These are phyloP conservation scores for Penicillium sp. DNA, from an alignment of 2,329 filamentous ascomycete species.

Conservation along the genomic window DNA sequence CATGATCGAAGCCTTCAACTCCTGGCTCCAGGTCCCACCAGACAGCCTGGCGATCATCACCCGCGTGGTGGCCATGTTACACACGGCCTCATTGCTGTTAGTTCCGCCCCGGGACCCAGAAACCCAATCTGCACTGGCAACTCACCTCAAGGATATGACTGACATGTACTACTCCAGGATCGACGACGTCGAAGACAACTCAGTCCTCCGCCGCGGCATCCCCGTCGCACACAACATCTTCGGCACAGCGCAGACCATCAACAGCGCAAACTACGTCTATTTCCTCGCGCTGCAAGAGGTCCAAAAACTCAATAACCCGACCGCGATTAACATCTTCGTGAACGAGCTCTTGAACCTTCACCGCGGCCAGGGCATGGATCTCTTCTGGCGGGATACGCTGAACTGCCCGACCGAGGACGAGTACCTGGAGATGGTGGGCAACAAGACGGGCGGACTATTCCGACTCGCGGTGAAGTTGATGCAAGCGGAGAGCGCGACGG, in stretches of 20 bases:
- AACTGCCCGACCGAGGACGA: constrained; percentile 49
- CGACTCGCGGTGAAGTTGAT: constrained; percentile 47
- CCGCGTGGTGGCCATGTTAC: constrained; percentile 46
- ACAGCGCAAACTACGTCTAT: constrained; percentile 52
- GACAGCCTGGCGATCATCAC: constrained; percentile 44
- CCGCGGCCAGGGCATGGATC: constrained; percentile 50
- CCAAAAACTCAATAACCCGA: constrained; percentile 40
- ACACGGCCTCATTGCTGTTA: constrained; percentile 47
- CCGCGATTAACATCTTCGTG: constrained; percentile 45
- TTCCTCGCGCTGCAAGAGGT: constrained; percentile 47
- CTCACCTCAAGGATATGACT: neutral
- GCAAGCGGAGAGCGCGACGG: constrained; percentile 42
- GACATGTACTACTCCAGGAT: constrained; percentile 29
- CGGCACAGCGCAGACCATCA: constrained; percentile 53
- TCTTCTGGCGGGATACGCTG: constrained; percentile 50
- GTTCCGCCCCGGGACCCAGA: constrained; percentile 7
- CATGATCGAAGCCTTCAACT: constrained; percentile 47
- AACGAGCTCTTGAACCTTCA: constrained; percentile 49
- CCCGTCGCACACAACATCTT: constrained; percentile 53
- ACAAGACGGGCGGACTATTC: constrained; percentile 52
- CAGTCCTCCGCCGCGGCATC: constrained; percentile 48
- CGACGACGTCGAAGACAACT: constrained; percentile 53
- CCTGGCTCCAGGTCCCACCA: constrained; percentile 45
- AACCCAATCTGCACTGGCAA: neutral
- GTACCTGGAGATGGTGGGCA: constrained; percentile 51